Evolutionary conservation across 176 grass and related monocot species (phyloP).

Genomic region (Hsuehochloa calcarea): DNA sequence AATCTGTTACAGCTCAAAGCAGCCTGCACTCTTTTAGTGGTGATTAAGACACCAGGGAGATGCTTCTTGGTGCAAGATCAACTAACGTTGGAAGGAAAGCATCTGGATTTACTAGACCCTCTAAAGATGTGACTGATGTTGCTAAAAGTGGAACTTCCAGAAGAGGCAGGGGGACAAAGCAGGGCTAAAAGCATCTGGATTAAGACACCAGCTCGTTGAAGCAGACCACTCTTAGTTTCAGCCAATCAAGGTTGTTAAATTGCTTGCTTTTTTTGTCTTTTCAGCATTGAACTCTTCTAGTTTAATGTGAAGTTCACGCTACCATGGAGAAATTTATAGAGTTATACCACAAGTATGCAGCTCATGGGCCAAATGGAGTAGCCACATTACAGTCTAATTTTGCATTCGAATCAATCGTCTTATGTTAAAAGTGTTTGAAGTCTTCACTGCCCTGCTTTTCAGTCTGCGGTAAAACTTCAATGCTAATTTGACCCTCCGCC

Average conservation of each 20-base stretch:
- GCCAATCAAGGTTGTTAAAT: conserved; percentile 51
- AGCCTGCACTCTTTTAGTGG: conserved; percentile 60
- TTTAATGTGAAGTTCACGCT: background rate
- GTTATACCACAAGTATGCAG: background rate
- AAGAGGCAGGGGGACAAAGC: conserved; percentile 68
- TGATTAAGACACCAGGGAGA: conserved; percentile 68
- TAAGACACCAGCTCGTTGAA: conserved; percentile 50
- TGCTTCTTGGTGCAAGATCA: conserved; percentile 41
- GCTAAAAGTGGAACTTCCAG: conserved; percentile 42
- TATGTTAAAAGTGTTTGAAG: background rate
- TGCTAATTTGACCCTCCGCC: background rate
- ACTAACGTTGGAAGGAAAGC: conserved; percentile 40
- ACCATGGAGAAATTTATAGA: conserved; percentile 14
- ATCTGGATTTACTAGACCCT: conserved; percentile 52
- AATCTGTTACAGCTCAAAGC: conserved; percentile 47
- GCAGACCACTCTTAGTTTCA: conserved; percentile 65
- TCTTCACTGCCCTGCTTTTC: background rate
- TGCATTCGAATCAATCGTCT: background rate
- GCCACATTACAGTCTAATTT: background rate
- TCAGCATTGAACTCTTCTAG: background rate
- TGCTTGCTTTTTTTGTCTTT: background rate
- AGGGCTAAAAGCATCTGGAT: no score
- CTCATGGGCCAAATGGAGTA: background rate
- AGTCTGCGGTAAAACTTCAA: background rate
- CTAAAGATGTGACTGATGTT: conserved; percentile 48